Conservation (phyloP, 2,329 filamentous ascomycete genomes). For the Colletotrichum sp. region DNA sequence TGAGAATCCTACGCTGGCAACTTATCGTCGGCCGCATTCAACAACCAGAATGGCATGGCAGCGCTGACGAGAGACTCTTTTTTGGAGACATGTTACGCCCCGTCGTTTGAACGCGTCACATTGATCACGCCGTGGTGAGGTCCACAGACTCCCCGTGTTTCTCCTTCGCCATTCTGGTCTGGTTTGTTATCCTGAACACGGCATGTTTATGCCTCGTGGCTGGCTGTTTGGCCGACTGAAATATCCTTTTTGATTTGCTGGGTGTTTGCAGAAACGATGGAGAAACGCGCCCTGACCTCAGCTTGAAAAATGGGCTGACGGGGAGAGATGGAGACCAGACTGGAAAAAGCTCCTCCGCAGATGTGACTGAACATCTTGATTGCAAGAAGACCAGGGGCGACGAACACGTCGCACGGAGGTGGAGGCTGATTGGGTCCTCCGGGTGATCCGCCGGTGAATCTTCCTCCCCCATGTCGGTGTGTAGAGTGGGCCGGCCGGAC, state of each 20-base stretch:
- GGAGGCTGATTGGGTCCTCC: background rate
- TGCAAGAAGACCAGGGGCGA: background rate
- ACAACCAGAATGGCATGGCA: background rate
- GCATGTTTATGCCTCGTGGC: background rate
- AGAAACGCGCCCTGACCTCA: slow-evolving; percentile 16
- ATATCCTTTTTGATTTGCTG: background rate
- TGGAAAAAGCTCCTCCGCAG: background rate
- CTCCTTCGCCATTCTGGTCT: background rate
- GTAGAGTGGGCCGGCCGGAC: background rate
- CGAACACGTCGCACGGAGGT: background rate
- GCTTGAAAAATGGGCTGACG: slow-evolving; percentile 15
- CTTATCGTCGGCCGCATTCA: background rate
- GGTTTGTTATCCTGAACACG: background rate
- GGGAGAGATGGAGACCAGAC: background rate
- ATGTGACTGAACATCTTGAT: background rate
- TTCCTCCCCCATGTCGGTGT: background rate
- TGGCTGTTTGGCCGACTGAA: background rate
- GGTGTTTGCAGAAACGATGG: background rate
- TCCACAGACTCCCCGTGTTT: background rate
- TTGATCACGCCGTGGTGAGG: background rate
- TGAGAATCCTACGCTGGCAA: background rate
- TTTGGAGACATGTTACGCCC: background rate
- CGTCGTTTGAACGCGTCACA: background rate
- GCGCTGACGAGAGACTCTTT: background rate
- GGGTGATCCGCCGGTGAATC: background rate